phyloP scores from a whole-genome alignment of 179 eudicot genomes.

The Drosera spatulata region DNA sequence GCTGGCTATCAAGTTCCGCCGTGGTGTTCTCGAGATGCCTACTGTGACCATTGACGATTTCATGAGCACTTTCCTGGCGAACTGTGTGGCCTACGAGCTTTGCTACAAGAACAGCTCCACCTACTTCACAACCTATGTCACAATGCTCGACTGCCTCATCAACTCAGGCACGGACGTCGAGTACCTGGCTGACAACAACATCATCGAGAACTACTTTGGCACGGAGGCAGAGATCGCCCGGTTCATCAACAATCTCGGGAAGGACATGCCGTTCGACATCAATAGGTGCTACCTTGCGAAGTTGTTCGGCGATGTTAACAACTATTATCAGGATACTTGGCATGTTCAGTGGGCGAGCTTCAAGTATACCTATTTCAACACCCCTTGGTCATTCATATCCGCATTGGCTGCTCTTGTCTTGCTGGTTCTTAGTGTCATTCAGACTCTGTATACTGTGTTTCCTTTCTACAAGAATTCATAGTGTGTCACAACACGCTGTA shows the following conservation, averaged over 20 bases:
- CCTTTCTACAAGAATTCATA: slow-evolving; percentile 10
- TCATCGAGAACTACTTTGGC: slow-evolving; percentile 71
- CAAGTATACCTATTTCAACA: slow-evolving; percentile 54
- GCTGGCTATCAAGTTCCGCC: slow-evolving; percentile 39
- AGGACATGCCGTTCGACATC: slow-evolving; percentile 58
- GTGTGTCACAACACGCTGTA: background rate
- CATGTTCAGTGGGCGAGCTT: slow-evolving; percentile 61
- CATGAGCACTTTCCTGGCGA: slow-evolving; percentile 57
- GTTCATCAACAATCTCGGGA: slow-evolving; percentile 65
- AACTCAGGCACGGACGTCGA: slow-evolving; percentile 58
- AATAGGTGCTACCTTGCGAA: slow-evolving; percentile 40
- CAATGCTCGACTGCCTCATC: slow-evolving; percentile 49
- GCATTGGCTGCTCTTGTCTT: slow-evolving; percentile 59
- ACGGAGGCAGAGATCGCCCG: slow-evolving; percentile 58
- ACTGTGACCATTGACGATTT: slow-evolving; percentile 57
- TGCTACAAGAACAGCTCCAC: slow-evolving; percentile 41
- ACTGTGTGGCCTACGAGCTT: slow-evolving; percentile 75
- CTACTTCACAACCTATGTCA: slow-evolving; percentile 70
- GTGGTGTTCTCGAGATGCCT: slow-evolving; percentile 72
- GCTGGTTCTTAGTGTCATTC: slow-evolving; percentile 40
- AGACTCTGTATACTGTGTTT: slow-evolving; percentile 39
- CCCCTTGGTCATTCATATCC: slow-evolving; percentile 83
- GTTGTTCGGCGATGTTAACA: slow-evolving; percentile 53
- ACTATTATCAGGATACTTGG: slow-evolving; percentile 43
- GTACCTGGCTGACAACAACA: slow-evolving; percentile 41